A percentile compares a stretch with the other conserved stretches of the same genome.
Conservation (phyloP, 2,329 filamentous ascomycete species). For the Claviceps spartinae region DNA sequence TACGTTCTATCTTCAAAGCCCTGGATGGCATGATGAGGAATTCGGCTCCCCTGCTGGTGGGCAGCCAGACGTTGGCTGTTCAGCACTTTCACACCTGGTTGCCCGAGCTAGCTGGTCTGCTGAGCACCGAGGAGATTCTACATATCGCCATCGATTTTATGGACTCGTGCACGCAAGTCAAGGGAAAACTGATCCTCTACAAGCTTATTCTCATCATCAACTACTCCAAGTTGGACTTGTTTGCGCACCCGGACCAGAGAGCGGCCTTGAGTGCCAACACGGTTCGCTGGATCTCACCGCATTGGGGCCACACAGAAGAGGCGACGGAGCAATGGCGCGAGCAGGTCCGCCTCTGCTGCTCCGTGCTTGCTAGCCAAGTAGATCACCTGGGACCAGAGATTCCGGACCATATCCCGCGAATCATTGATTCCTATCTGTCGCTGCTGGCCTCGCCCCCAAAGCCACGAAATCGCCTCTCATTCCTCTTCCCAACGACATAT, state of each 20-base stretch:
- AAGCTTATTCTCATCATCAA: constrained; percentile 89
- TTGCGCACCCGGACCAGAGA: constrained; percentile 63
- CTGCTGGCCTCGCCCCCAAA: constrained; percentile 46
- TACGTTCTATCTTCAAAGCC: constrained; percentile 79
- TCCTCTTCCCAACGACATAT: constrained; percentile 81
- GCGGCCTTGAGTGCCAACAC: constrained; percentile 67
- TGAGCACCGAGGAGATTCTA: constrained; percentile 73
- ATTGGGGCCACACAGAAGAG: constrained; percentile 68
- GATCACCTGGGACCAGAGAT: constrained; percentile 67
- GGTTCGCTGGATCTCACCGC: constrained; percentile 78
- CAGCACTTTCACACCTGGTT: constrained; percentile 97
- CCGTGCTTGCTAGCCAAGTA: constrained; percentile 76
- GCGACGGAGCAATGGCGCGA: constrained; percentile 81
- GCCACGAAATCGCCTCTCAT: constrained; percentile 56
- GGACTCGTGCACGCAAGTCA: constrained; percentile 75
- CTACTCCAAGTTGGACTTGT: constrained; percentile 70
- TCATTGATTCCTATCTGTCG: constrained; percentile 76
- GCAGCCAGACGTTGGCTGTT: constrained; percentile 86
- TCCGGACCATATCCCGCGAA: constrained; percentile 78
- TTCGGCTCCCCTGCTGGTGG: constrained; percentile 69
- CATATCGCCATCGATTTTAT: constrained; percentile 88
- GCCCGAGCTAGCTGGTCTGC: constrained; percentile 68
- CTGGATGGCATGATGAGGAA: constrained; percentile 85
- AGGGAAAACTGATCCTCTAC: constrained; percentile 83
- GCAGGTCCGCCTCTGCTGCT: constrained; percentile 86